These are phyloP conservation scores for Ministeria vibrans DNA, from an alignment of 78 protist genomes.

Conservation along the genomic window DNA sequence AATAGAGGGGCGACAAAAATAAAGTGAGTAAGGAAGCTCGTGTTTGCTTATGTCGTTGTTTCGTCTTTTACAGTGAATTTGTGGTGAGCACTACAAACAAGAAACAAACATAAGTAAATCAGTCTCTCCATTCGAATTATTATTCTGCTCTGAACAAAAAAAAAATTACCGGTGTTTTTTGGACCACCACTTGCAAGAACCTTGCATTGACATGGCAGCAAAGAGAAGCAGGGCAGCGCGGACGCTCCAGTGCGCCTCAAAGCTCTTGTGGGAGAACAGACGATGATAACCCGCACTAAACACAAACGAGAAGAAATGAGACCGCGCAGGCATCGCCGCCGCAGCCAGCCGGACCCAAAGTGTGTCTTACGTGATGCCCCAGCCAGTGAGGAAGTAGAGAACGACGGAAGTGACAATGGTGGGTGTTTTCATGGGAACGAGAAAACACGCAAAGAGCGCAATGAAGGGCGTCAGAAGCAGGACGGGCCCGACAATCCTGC, in stretches of 20 bases:
- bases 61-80: too few species aligned
- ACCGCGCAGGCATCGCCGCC: not conserved
- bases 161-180: constrained; percentile 76
- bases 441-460: constrained; percentile 31
- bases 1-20: not conserved
- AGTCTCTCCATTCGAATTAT: too few species aligned
- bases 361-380: constrained; percentile 58
- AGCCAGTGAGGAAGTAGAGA: constrained; percentile 47
- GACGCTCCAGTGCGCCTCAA: constrained; percentile 31
- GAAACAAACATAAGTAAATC: too few species aligned
- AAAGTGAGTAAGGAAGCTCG: not conserved
- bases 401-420: constrained; percentile 37
- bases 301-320: too few species aligned
- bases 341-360: not conserved
- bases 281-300: constrained; percentile 52
- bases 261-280: constrained; percentile 53
- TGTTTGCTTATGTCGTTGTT: constrained; percentile 54
- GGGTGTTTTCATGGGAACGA: constrained; percentile 18
- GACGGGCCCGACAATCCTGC: constrained; percentile 1
- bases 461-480: constrained; percentile 35
- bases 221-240: constrained; percentile 19
- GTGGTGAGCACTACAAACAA: too few species aligned
- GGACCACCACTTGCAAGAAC: constrained; percentile 59
- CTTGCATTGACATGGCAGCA: constrained; percentile 66
- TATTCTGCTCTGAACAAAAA: too few species aligned